Evolutionary conservation across 1,284 basidiomycete genomes (phyloP), one percentile per base, ranked within the genome.

Genomic region (Golubevia pallescens): DNA sequence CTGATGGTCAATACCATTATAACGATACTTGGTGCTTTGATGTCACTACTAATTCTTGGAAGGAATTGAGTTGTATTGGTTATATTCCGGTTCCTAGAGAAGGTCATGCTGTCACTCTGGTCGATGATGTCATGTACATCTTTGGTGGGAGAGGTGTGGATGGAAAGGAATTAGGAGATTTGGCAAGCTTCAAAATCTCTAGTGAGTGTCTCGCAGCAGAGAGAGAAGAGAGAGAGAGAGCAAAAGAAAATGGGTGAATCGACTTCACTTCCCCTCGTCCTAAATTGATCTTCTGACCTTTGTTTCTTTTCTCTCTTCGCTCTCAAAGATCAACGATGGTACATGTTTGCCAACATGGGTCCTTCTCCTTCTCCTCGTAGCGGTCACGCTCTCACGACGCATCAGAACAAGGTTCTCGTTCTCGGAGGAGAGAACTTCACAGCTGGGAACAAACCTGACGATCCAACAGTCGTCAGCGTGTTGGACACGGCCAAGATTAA

Each of bases 341-440:
- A 95, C 87, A 98, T 96, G 93, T 98, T 99, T 88, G 95, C 97
- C 86, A 97, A 97, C 86, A 98, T 98, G 96, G 96, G 96, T 1
- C 95, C 95, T 10, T 90, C 93, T 5, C 96, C 96, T 1, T 91
- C 89, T 63, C 93, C 94, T 13, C 90, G 96, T 61, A 95, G 93
- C 14, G 96, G 96, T 2, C 96, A 99, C 86, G 93, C 94, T 20
- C 95, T 98, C 93, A 93, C 95, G 3, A 91, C 93, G 10, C 92
- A 92, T 81, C 93, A 93, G 61, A 90, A 92, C 61, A 91, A 92
- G 78, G 92, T 99, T 8, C 93, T 94, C 74, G 94, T 98, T 1
- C 89, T 98, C 10, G 96, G 96, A 54, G 96, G 97, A 38, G 97
- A 99, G 86, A 93, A 93, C 2, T 92, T 93, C 78, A 90, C 91